phyloP scores from a whole-genome alignment of 371 early-diverging fungal species.

The Mucor velutinosus region DNA sequence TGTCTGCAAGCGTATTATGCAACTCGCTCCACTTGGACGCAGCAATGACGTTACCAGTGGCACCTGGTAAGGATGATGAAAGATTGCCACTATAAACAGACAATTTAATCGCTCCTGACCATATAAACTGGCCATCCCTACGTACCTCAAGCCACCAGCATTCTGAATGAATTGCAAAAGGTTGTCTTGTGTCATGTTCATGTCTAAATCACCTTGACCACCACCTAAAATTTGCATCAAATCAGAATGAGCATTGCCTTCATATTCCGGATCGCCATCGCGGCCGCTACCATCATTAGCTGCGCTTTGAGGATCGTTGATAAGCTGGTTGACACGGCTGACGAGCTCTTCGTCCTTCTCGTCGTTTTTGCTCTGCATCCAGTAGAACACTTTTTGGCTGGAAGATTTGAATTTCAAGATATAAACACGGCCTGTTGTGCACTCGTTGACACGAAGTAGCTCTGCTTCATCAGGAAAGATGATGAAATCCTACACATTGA shows the following conservation, averaged over 20 bases:
- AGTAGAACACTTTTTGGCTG: conserved; percentile 73
- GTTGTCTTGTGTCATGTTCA: conserved; percentile 48
- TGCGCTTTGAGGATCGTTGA: conserved; percentile 59
- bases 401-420: conserved; percentile 78
- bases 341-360: conserved; percentile 60
- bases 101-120: background rate
- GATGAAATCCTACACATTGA: conserved; percentile 59
- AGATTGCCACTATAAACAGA: background rate
- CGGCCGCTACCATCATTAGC: conserved; percentile 21
- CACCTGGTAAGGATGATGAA: conserved; percentile 10
- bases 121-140: background rate
- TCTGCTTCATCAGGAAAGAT: conserved; percentile 82
- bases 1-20: background rate
- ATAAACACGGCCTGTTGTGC: conserved; percentile 75
- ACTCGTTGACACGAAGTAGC: conserved; percentile 64
- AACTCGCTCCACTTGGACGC: conserved; percentile 15
- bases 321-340: conserved; percentile 56
- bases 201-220: conserved; percentile 25
- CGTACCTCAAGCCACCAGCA: conserved; percentile 47
- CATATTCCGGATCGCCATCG: conserved; percentile 19
- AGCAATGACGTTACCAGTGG: background rate
- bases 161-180: conserved; percentile 52
- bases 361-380: conserved; percentile 76
- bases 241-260: conserved; percentile 32
- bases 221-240: conserved; percentile 41